phyloP scores from a whole-genome alignment of 1,139 yeast species.

The Taiozyma sp. region DNA sequence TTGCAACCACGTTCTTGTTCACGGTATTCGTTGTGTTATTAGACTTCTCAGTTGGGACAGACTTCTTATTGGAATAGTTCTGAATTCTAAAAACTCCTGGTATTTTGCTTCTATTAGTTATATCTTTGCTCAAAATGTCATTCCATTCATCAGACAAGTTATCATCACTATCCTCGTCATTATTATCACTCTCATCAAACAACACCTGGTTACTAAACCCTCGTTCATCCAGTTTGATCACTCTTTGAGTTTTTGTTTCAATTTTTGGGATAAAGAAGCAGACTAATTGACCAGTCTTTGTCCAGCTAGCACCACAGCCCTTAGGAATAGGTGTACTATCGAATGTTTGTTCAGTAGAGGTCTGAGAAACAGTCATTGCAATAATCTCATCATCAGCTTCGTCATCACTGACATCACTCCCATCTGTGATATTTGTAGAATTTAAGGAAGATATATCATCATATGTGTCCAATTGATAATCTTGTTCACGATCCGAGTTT shows the following conservation, averaged over 20 bases:
- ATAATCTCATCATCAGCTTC: constrained; percentile 23
- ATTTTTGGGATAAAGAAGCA: constrained; percentile 73
- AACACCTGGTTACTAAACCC: constrained; percentile 32
- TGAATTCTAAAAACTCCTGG: constrained; percentile 27
- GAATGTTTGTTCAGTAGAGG: constrained; percentile 29
- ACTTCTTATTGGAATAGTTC: constrained; percentile 9
- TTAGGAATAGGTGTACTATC: constrained; percentile 90
- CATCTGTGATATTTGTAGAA: constrained; percentile 24
- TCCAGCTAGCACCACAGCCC: constrained; percentile 92
- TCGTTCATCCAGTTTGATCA: constrained; percentile 38
- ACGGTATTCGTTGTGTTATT: constrained; percentile 9
- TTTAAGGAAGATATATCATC: constrained; percentile 26
- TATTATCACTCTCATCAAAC: constrained; percentile 17
- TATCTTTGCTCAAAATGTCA: constrained; percentile 33
- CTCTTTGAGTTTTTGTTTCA: constrained; percentile 32
- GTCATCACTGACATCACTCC: constrained; percentile 22
- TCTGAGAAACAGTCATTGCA: constrained; percentile 13
- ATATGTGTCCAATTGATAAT: constrained; percentile 2
- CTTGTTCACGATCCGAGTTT: constrained; percentile 21
- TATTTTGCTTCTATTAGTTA: constrained; percentile 29
- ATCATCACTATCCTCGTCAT: constrained; percentile 32
- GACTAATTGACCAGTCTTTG: constrained; percentile 70
- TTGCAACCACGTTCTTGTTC: constrained; percentile 48
- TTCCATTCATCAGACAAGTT: constrained; percentile 37
- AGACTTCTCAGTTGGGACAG: constrained; percentile 19